Percentiles rank a stretch among this genome's conserved stretches.
phyloP scores from a whole-genome alignment of 139 green algal genomes.

The Chlamydomonas sphaeroides region DNA sequence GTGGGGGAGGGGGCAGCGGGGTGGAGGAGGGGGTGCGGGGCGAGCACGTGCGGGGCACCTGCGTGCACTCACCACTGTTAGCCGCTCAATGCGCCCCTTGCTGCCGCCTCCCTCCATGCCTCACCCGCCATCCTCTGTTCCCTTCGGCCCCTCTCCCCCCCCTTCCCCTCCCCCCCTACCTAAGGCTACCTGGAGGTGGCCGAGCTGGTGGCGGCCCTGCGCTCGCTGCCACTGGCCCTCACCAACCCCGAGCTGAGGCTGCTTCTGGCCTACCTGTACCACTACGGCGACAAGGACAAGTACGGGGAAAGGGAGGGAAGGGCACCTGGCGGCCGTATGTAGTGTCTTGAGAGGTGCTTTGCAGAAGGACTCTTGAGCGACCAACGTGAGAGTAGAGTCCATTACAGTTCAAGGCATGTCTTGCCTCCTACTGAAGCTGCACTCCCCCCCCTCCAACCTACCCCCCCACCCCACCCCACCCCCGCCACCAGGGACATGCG shows the following conservation, averaged over 20 bases:
- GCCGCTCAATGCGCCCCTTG: no score
- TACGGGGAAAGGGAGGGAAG: no score
- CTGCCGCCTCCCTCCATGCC: no score
- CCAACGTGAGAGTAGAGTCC: no score
- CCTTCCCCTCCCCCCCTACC: no score
- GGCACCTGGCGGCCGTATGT: no score
- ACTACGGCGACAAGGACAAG: conserved; percentile 28
- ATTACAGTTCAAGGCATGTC: neutral
- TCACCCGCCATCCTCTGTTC: no score
- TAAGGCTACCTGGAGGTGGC: conserved; percentile 19
- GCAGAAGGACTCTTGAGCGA: neutral
- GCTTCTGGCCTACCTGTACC: conserved; percentile 35
- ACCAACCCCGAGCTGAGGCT: neutral
- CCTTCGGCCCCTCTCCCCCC: no score
- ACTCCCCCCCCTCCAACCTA: neutral
- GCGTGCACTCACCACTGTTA: no score
- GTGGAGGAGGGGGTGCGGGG: no score
- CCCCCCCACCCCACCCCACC: neutral
- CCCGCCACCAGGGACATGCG: neutral
- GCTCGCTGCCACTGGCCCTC: neutral
- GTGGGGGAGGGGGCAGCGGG: no score
- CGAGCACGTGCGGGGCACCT: no score
- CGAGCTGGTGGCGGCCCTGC: conserved; percentile 12
- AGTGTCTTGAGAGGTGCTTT: neutral
- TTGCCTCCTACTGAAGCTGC: neutral